These are phyloP conservation scores for Collybia nuda DNA, from an alignment of 768 basidiomycete species.

Conservation along the genomic window DNA sequence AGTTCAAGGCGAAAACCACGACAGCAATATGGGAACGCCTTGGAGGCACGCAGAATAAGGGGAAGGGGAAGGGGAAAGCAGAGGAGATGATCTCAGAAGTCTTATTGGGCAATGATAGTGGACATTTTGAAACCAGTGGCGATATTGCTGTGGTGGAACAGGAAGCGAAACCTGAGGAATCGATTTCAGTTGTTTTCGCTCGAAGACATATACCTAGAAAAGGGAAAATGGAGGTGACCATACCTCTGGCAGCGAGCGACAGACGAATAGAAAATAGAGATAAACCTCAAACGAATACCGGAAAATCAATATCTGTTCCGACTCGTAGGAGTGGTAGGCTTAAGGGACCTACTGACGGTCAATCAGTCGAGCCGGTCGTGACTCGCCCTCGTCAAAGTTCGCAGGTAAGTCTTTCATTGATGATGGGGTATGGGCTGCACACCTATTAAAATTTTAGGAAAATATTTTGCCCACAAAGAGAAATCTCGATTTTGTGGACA, in stretches of 20 bases:
- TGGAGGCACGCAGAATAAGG: constrained; percentile 14
- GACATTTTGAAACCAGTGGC: too few relatives aligned
- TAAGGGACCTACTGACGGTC: constrained; percentile 3
- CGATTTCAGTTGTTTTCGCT: background rate
- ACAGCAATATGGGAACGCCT: constrained; percentile 31
- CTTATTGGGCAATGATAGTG: background rate
- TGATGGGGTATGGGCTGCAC: too few relatives aligned
- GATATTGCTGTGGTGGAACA: background rate
- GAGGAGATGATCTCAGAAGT: constrained; percentile 6
- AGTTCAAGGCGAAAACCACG: constrained; percentile 23
- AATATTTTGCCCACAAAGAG: too few relatives aligned
- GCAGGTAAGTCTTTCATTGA: background rate
- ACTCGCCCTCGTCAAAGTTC: constrained; percentile 1
- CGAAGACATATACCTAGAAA: background rate
- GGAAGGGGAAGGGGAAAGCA: constrained; percentile 3
- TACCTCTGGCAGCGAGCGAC: too few relatives aligned
- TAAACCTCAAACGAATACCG: background rate
- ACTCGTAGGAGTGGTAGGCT: constrained; percentile 16
- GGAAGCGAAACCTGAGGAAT: background rate
- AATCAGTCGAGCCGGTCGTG: constrained; percentile 5
- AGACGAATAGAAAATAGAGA: constrained; percentile 1
- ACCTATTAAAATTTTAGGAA: too few relatives aligned
- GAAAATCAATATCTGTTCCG: constrained; percentile 10
- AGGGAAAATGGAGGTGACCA: background rate
- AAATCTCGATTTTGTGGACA: background rate